Base-by-base conservation (phyloP, 108 stramenopile genomes). In the Skeletonema marinoi region DNA sequence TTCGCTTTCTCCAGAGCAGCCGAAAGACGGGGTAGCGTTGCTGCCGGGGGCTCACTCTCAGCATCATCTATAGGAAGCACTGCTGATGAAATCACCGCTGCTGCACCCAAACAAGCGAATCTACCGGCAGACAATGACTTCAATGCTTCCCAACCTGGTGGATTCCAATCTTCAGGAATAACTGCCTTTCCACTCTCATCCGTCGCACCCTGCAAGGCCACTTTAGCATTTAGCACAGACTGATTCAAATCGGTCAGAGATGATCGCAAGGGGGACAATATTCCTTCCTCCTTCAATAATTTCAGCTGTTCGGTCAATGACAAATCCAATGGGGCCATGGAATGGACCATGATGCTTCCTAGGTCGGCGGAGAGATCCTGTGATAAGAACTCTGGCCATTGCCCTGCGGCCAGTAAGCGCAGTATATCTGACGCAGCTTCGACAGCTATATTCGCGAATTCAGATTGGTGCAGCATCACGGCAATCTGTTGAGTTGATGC, bases 371-470 rank as follows among this genome's bases (percentile, higher is more conserved):
- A 95, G 25, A 77, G 74, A 19, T 93, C 91, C 32, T 76, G 71
- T 13, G 82, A 68, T n/a, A 95, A 61, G 14, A 93, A 65, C 19
- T 92, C 90, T 11, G 94, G 94, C 94, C 94, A 95, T 71, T 93
- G 94, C 3, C 92, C 92, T 42, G 91, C 91, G 2, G 92, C 86
- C 38, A 95, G 75, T 10, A 93, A 69, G 56, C 88, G 87, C 73
- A 90, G 56, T 35, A 88, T 77, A 78, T 89, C 86, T 16, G 89
- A 74, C 32, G 87, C 84, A 13, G 80, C 81, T 21, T 90, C 87
- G 38, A 95, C 88, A 6, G 87, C 72, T 29, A 82, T 78, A 35
- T 78, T 79, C 0, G 90, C 90, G 50, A 90, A 91, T 59, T 89
- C 83, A 1, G 88, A 66, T 70, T 92, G 88, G 75, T 95, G 92